These are phyloP conservation scores for Leccinum pachyderme DNA, from an alignment of 1,284 basidiomycete species.

Conservation along the genomic window DNA sequence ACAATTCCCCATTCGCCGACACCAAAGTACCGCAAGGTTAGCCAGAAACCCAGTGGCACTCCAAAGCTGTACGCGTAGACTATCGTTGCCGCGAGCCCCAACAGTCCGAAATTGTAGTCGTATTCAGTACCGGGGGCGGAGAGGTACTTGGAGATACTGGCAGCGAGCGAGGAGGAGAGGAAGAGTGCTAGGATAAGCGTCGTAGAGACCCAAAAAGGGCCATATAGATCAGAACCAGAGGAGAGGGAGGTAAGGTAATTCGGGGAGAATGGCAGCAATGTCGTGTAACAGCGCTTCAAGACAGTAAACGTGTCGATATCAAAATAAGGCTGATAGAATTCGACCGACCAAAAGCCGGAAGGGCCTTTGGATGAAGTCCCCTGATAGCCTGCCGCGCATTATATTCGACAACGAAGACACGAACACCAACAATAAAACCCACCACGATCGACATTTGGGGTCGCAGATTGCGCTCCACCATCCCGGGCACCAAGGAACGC, in stretches of 20 bases:
- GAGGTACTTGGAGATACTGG: constrained; percentile 80
- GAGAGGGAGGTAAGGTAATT: constrained; percentile 61
- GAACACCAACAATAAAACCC: constrained; percentile 13
- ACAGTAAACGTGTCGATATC: constrained; percentile 78
- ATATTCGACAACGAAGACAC: background rate
- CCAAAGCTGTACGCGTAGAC: constrained; percentile 86
- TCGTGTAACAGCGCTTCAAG: constrained; percentile 67
- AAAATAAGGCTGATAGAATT: constrained; percentile 80
- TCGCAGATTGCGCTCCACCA: constrained; percentile 17
- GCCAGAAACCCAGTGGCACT: constrained; percentile 78
- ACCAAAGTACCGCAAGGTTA: constrained; percentile 77
- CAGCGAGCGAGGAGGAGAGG: constrained; percentile 85
- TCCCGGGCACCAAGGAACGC: constrained; percentile 49
- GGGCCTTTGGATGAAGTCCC: constrained; percentile 40
- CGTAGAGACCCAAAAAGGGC: constrained; percentile 94
- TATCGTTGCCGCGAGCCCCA: constrained; percentile 78
- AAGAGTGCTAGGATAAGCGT: constrained; percentile 90
- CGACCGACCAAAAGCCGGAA: constrained; percentile 69
- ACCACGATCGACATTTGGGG: constrained; percentile 51
- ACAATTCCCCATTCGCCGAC: constrained; percentile 83
- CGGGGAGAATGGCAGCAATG: constrained; percentile 60
- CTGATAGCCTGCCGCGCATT: constrained; percentile 44
- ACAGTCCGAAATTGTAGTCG: constrained; percentile 81
- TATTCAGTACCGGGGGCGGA: constrained; percentile 56
- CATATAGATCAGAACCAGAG: constrained; percentile 73